A percentile compares a stretch with the other conserved stretches of the same genome.
These are phyloP conservation scores for Meyerozyma sp. DNA, from an alignment of 1,139 yeast genomes.

Conservation along the genomic window DNA sequence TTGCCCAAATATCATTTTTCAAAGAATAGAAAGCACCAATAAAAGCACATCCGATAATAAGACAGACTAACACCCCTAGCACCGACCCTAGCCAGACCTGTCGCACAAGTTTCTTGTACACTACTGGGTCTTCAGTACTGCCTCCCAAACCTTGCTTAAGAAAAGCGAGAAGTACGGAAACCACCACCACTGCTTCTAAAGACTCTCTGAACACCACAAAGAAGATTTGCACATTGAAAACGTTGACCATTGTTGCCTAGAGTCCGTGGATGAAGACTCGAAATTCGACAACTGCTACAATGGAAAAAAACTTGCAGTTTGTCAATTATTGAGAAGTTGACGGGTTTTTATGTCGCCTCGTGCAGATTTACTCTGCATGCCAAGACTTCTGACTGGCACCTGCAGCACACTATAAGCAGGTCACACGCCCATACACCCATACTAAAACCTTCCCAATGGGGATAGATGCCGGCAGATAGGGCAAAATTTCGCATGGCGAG, in stretches of 20 bases:
- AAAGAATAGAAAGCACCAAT: conserved; percentile 78
- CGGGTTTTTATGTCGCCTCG: background rate
- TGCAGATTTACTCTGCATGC: background rate
- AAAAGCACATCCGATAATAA: conserved; percentile 77
- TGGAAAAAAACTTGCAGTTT: background rate
- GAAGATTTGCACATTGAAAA: conserved; percentile 19
- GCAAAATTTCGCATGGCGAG: background rate
- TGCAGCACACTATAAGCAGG: background rate
- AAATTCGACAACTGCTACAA: background rate
- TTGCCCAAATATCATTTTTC: conserved; percentile 78
- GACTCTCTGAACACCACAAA: conserved; percentile 20
- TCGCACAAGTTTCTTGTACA: conserved; percentile 17
- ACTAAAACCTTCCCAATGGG: background rate
- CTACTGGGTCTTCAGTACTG: conserved; percentile 13
- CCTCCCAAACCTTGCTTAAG: conserved; percentile 19
- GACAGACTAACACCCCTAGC: conserved; percentile 67
- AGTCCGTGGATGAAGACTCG: background rate
- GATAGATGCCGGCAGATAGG: background rate
- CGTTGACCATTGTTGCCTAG: conserved; percentile 12
- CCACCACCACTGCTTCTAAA: conserved; percentile 18
- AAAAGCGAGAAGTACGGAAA: conserved; percentile 19
- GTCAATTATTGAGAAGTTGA: background rate
- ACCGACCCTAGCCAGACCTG: conserved; percentile 83
- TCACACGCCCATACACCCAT: background rate
- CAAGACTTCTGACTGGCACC: background rate